These are phyloP conservation scores for Cadophora luteo-olivacea DNA, from an alignment of 2,329 filamentous ascomycete genomes.

Conservation along the genomic window DNA sequence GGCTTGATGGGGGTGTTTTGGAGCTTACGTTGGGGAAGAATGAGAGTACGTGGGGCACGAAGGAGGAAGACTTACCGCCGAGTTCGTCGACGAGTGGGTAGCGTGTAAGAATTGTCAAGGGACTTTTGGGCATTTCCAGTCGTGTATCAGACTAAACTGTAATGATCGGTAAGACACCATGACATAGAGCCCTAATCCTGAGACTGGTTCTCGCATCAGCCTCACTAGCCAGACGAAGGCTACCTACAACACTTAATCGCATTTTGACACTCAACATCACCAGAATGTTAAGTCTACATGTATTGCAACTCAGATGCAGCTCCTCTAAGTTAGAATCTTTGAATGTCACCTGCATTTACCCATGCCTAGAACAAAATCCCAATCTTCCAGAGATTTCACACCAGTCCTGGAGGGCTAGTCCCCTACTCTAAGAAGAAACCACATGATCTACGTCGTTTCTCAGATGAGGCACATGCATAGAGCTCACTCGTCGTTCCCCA, in stretches of 20 bases:
- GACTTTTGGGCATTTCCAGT: background rate
- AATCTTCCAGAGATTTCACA: background rate
- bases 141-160: too few relatives aligned
- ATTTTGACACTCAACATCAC: too few relatives aligned
- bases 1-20: slow-evolving; percentile 67
- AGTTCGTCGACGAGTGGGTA: slow-evolving; percentile 45
- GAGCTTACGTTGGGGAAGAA: slow-evolving; percentile 64
- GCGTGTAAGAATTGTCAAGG: background rate
- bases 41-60: slow-evolving; percentile 71
- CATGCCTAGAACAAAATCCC: background rate
- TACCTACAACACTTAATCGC: too few relatives aligned
- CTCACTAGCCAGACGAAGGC: too few relatives aligned
- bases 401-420: background rate
- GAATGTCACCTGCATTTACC: background rate
- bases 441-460: background rate
- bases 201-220: too few relatives aligned
- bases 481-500: background rate
- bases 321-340: background rate
- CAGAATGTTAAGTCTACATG: too few relatives aligned
- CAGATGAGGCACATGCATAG: background rate
- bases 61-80: slow-evolving; percentile 65
- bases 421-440: background rate
- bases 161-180: too few relatives aligned
- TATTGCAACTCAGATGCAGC: too few relatives aligned
- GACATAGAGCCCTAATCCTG: too few relatives aligned